Base-by-base conservation (phyloP, 805 yeast species). In the Candida jianshihensis region DNA sequence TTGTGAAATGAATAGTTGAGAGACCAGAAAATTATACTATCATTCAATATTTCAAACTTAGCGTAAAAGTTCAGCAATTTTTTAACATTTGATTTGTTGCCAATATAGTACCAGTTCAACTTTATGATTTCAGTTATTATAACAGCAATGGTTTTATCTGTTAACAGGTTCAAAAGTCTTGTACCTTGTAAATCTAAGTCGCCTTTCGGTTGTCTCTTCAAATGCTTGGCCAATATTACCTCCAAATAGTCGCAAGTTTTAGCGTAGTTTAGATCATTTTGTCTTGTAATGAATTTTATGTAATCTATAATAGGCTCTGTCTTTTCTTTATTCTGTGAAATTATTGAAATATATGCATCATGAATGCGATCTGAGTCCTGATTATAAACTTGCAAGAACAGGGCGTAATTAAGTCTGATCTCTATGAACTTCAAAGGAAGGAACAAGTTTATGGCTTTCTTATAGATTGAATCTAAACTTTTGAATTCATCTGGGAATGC, bases 1-100 rank as follows among this genome's bases (percentile, higher is more conserved):
- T 64, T 66, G 42, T 79, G 81, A 47, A 71, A 75, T 32, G 73
- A 71, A 41, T 80, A 67, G 41, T 60, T 76, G 27, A 68, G 66
- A 10, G 56, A 50, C 88, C 88, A 81, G 46, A 78, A 82, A 19
- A 27, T 20, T 24, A 11, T 10, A 17, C 15, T 31, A 21, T 19
- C 25, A 7, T 14, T 16, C 12, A 9, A 21, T n/a, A 6, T 8
- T 6, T 48, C 46, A 17, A 43, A 35, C 17, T 47, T 56, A 15
- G 56, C 40, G 37, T 51, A 61, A 15, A 38, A 41, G 18, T 47
- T 51, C 19, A 63, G 45, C 19, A 48, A 39, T 41, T 57, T 59
- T 36, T 60, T 59, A 1, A 59, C 58, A 33, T 61, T 59, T 31
- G 54, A 34, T 6, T 46, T 51, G 27, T 61, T 56, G 32, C 54